Evolutionary conservation across 2,329 filamentous ascomycete species (phyloP).

Genomic region (Diplodia scrobiculata): DNA sequence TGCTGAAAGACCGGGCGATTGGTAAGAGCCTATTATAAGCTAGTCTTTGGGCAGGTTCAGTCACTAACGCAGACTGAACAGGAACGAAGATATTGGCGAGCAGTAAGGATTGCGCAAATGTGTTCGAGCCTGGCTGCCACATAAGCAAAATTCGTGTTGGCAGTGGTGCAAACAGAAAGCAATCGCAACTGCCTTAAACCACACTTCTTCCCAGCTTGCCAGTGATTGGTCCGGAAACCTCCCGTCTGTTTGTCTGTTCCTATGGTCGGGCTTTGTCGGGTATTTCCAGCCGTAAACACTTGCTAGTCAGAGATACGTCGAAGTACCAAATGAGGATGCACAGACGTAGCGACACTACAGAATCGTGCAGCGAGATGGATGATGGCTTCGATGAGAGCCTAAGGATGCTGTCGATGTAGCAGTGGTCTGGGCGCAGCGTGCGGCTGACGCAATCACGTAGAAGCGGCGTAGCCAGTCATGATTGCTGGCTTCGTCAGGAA

Average conservation of each 20-base stretch:
- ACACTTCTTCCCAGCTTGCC: not conserved
- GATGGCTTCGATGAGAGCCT: not conserved
- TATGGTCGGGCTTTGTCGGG: too few species aligned
- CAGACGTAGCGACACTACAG: not conserved
- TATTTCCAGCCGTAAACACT: too few species aligned
- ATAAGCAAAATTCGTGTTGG: not conserved
- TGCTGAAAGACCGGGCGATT: slow-evolving; percentile 69
- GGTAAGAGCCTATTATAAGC: slow-evolving; percentile 50
- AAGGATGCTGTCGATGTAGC: not conserved
- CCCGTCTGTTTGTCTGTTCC: too few species aligned
- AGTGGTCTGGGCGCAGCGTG: not conserved
- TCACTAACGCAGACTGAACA: slow-evolving; percentile 26
- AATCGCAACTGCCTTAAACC: not conserved
- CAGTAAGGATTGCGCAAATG: slow-evolving; percentile 13
- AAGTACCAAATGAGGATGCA: too few species aligned
- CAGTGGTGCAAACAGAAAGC: not conserved
- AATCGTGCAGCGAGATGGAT: slow-evolving; percentile 21
- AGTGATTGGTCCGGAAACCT: too few species aligned
- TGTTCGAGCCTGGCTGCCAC: not conserved
- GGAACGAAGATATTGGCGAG: slow-evolving; percentile 44
- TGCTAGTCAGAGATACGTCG: too few species aligned
- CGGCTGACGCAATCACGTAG: not conserved
- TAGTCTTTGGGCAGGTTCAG: too few species aligned
- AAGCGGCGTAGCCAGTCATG: not conserved
- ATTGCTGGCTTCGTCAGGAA: not conserved